Conservation (phyloP, 2,329 filamentous ascomycete genomes). For the Xylaria sp. region DNA sequence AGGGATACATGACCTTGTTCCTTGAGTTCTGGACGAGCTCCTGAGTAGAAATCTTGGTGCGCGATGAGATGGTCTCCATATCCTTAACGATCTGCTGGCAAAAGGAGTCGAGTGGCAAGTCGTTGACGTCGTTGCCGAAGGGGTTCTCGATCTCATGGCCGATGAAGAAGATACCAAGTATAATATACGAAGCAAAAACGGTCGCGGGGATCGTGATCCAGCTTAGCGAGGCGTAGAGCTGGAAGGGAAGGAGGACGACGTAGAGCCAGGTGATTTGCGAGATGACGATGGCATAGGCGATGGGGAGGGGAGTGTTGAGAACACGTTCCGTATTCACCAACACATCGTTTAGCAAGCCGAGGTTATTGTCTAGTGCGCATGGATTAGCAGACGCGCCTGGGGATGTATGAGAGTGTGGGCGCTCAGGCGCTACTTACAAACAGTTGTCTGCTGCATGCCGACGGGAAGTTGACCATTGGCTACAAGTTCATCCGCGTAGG, state of each 20-base stretch:
- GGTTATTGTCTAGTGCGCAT: slow-evolving; percentile 60
- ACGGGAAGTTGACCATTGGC: slow-evolving; percentile 65
- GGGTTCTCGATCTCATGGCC: slow-evolving; percentile 87
- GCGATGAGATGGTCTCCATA: slow-evolving; percentile 76
- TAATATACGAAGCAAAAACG: slow-evolving; percentile 80
- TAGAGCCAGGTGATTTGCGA: slow-evolving; percentile 89
- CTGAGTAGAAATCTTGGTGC: slow-evolving; percentile 60
- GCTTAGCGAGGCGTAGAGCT: slow-evolving; percentile 70
- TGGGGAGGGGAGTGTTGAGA: slow-evolving; percentile 82
- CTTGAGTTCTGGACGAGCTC: slow-evolving; percentile 60
- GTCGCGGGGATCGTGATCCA: slow-evolving; percentile 85
- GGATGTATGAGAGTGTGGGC: slow-evolving; percentile 24
- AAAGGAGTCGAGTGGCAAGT: slow-evolving; percentile 79
- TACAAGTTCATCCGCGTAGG: slow-evolving; percentile 72
- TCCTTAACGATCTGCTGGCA: slow-evolving; percentile 80
- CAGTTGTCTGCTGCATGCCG: slow-evolving; percentile 68
- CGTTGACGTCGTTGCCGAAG: slow-evolving; percentile 86
- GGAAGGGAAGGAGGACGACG: slow-evolving; percentile 83
- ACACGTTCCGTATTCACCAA: slow-evolving; percentile 80
- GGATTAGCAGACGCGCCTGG: slow-evolving; percentile 18
- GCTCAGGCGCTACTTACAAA: slow-evolving; percentile 50
- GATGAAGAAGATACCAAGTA: slow-evolving; percentile 78
- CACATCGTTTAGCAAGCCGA: slow-evolving; percentile 76
- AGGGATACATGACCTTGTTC: slow-evolving; percentile 64
- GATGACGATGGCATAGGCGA: slow-evolving; percentile 86